Evolutionary conservation across 108 stramenopile species (phyloP), one percentile per base, ranked within the genome.

Genomic region (Nannochloropsis gaditana): DNA sequence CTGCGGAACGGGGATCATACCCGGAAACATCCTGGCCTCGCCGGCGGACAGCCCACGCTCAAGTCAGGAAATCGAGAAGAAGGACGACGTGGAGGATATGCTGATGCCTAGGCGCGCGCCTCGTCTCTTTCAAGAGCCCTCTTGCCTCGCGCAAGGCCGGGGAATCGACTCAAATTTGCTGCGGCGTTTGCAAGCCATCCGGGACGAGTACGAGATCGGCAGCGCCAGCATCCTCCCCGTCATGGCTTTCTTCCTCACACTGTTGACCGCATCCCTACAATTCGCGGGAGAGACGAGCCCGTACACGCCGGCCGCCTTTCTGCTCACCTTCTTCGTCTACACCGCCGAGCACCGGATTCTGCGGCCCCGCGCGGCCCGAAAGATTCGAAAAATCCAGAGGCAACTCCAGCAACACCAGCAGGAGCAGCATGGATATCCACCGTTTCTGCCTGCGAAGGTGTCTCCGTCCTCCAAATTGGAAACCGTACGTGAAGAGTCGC

Each of bases 181-280:
- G n/a, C 15, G 19, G 8, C 59, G 59, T 15, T 8, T 73, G 59
- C 59, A 73, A n/a, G 59, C 59, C 19, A 73, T 73, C n/a, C 15
- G 59, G 59, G 59, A 73, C 8, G 4, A n/a, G 59, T 73, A 73
- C 59, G 59, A 73, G 59, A 73, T 73, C 59, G 59, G 59, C 19
- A 73, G 59, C n/a, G 59, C 59, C 4, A n/a, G 59, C n/a, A 73
- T 73, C n/a, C n/a, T 73, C 19, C 59, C 59, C 4, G 59, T 15
- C 8, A 73, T 73, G 59, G 59, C 59, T 15, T 73, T 73, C 19
- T 73, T 73, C 59, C 59, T 73, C 59, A 73, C 59, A n/a, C n/a
- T 73, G 59, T 73, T 73, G 59, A 73, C 59, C 19, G 59, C 59
- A 73, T 73, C 59, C 15, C 59, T 73, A n/a, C 59, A 73, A 73